A percentile compares a stretch with the other conserved stretches of the same genome.
phyloP scores from a whole-genome alignment of 1,284 basidiomycete species.

The Prillingera fragicola region DNA sequence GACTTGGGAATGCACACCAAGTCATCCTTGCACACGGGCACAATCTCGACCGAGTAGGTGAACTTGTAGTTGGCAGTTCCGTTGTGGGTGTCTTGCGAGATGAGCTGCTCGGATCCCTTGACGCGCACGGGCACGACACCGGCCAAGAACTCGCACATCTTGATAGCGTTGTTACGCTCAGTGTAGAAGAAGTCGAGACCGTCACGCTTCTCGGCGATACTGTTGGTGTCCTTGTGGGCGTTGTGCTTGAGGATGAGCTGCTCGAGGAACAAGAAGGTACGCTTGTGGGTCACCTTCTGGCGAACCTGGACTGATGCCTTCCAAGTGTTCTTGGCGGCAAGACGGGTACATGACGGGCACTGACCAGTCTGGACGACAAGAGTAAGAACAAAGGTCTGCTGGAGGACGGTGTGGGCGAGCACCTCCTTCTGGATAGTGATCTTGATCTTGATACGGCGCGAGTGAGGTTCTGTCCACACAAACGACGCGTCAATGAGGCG shows the following conservation, averaged over 20 bases:
- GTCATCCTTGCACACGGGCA: slow-evolving; percentile 96
- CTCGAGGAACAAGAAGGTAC: slow-evolving; percentile 96
- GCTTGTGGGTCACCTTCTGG: slow-evolving; percentile 95
- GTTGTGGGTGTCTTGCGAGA: slow-evolving; percentile 87
- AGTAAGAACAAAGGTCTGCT: slow-evolving; percentile 96
- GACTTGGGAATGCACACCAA: slow-evolving; percentile 82
- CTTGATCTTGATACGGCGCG: slow-evolving; percentile 85
- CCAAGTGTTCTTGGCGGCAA: slow-evolving; percentile 99
- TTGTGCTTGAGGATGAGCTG: slow-evolving; percentile 96
- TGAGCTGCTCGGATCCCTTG: slow-evolving; percentile 87
- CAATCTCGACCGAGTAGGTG: slow-evolving; percentile 95
- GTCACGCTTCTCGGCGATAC: slow-evolving; percentile 86
- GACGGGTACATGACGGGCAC: slow-evolving; percentile 85
- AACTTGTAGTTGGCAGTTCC: slow-evolving; percentile 95
- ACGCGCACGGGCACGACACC: slow-evolving; percentile 81
- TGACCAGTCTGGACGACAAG: slow-evolving; percentile 93
- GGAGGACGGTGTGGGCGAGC: slow-evolving; percentile 87
- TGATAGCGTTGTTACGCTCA: slow-evolving; percentile 81
- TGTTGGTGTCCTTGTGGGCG: slow-evolving; percentile 93
- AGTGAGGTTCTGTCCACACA: slow-evolving; percentile 99
- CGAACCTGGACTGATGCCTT: slow-evolving; percentile 94
- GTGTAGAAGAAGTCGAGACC: slow-evolving; percentile 97
- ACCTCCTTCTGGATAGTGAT: slow-evolving; percentile 99
- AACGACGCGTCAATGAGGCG: slow-evolving; percentile 95
- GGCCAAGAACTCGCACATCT: slow-evolving; percentile 93